phyloP scores from a whole-genome alignment of 148 eudicot genomes.

The Amaranthus cruentus region DNA sequence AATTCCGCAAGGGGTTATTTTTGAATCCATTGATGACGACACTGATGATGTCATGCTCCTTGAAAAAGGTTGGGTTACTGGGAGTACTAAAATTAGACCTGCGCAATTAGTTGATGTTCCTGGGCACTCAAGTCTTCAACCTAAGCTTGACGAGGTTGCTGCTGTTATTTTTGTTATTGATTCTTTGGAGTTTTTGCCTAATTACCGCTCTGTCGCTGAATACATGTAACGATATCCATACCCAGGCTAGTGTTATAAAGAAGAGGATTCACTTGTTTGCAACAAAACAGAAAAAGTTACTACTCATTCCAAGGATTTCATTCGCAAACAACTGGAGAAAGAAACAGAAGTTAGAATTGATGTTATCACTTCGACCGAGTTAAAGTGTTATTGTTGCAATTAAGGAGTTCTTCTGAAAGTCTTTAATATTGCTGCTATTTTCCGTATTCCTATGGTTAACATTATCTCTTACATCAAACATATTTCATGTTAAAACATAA shows the following conservation, averaged over 20 bases:
- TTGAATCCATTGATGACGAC: no score
- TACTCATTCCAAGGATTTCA: conserved; percentile 82
- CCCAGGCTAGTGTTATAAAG: conserved; percentile 71
- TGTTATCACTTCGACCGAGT: no score
- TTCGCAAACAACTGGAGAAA: conserved; percentile 91
- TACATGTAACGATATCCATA: conserved; percentile 68
- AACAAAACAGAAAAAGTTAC: conserved; percentile 92
- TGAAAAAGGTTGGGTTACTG: no score
- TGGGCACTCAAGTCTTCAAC: conserved; percentile 88
- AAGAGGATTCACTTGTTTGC: conserved; percentile 79
- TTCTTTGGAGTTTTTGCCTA: conserved; percentile 82
- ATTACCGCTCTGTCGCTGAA: conserved; percentile 83
- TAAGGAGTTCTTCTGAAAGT: no score
- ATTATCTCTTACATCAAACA: no score
- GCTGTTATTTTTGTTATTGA: conserved; percentile 84
- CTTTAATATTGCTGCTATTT: no score
- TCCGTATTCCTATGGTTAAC: no score
- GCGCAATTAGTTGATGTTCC: conserved; percentile 89
- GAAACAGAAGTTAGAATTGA: conserved; percentile 53
- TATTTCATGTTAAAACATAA: no score
- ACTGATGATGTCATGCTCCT: no score
- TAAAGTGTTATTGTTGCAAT: no score
- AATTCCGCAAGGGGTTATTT: no score
- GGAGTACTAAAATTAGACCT: conserved; percentile 67
- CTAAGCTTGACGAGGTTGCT: conserved; percentile 87